Base-by-base conservation (phyloP, 306 rosid genomes). In the Castanopsis chinensis region DNA sequence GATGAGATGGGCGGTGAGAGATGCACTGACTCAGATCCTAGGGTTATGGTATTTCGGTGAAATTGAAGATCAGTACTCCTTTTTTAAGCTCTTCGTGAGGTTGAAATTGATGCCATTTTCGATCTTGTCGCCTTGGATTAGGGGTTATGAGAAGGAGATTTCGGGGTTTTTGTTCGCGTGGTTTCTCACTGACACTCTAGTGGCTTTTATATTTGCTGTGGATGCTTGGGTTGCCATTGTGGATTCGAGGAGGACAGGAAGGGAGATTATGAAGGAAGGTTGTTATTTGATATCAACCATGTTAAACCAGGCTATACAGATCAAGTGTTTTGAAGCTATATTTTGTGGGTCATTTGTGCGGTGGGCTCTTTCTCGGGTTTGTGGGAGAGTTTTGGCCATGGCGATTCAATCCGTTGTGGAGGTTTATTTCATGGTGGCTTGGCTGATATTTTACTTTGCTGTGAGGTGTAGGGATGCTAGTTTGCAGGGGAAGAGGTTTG, bases 1-100 rank as follows among this genome's bases (percentile, higher is more conserved):
- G 53, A 89, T 91, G 96, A 87, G 94, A 63, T 96, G 99, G 99
- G 99, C 99, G 11, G 94, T 96, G 78, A 86, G 99, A 84, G 99
- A 96, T 27, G 99, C 99, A 5, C 79, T 96, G 75, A 96, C 99
- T 51, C 99, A 96, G 90, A 89, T 96, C 77, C 85, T 96, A 4
- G 99, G 99, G 0, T 79, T 93, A 71, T 96, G 99, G 99, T 96
- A 93, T 81, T 96, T 96, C 53, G 93, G 97, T 19, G 98, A 96
- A 70, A 93, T 96, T 25, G 96, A 93, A 76, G 99, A 96, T 76
- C 99, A 96, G 81, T 93, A 93, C 79, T 93, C 99, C 4, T 93
- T 96, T 59, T 93, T 96, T 80, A 96, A 93, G 96, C 91, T 96
- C 2, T 96, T 96, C 59, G 91, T 93, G 53, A 88, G 99, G 90